A percentile compares a stretch with the other conserved stretches of the same genome.
phyloP scores from a whole-genome alignment of 345 rosid species.

The Raphanus sativus region DNA sequence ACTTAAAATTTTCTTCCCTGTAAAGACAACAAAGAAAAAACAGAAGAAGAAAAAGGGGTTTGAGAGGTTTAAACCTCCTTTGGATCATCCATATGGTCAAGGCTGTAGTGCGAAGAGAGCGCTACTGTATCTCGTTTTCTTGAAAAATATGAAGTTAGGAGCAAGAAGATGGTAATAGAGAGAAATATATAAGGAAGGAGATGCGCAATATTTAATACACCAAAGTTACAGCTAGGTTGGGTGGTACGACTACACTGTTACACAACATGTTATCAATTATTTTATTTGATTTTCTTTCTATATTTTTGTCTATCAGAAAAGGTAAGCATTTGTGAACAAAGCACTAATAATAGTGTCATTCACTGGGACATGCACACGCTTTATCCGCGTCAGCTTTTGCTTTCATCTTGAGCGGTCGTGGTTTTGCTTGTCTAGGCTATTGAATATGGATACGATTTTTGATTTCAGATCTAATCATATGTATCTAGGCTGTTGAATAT shows the following conservation, averaged over 20 bases:
- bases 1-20: background rate
- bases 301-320: background rate
- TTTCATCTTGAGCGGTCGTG: background rate
- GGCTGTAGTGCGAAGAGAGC: slow-evolving; percentile 2
- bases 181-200: slow-evolving; percentile 11
- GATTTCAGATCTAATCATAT: too few species aligned
- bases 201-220: slow-evolving; percentile 11
- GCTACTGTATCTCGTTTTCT: background rate
- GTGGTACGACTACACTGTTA: slow-evolving; percentile 15
- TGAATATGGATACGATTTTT: too few species aligned
- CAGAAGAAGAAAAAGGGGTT: background rate
- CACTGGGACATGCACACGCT: slow-evolving; percentile 18
- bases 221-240: slow-evolving; percentile 28
- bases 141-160: slow-evolving; percentile 5
- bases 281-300: background rate
- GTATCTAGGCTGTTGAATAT: too few species aligned
- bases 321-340: background rate
- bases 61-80: slow-evolving; percentile 50
- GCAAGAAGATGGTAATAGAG: background rate
- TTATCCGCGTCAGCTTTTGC: slow-evolving; percentile 21
- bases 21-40: background rate
- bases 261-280: background rate
- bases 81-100: slow-evolving; percentile 54
- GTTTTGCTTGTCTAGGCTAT: too few species aligned
- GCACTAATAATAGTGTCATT: slow-evolving; percentile 9